Base-by-base conservation (phyloP, 306 rosid species). In the Phaseolus lunatus region DNA sequence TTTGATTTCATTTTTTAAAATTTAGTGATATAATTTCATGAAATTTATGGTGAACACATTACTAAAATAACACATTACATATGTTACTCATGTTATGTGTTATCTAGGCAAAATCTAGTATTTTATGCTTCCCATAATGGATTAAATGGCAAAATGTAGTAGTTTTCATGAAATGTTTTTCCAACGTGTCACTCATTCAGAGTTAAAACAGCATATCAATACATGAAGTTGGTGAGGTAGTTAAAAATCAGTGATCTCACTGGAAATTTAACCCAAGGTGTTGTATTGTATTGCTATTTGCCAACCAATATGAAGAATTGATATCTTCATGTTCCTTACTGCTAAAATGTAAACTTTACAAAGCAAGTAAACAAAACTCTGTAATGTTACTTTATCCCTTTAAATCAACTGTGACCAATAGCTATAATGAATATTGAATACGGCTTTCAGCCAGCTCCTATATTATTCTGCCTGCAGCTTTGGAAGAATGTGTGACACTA, bases 351-450 rank as follows among this genome's bases (percentile, higher is more conserved):
- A 72, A 84, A 73, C 80, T 57, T 66, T 59, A 53, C 70, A 76
- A 45, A 72, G 48, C 75, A 31, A 29, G 80, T 53, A 52, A 73
- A 79, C 88, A 85, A 86, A 89, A 79, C 47, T 81, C 33, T 50
- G 70, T 70, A 50, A 80, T 50, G 70, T 70, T 50, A 80, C 77
- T 72, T 79, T 58, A 54, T 53, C 78, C 64, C 83, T 57, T 67
- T 26, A 66, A 84, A 82, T 81, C 71, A 37, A 75, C 15, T 73
- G 33, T 79, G 70, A 61, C 48, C 80, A 72, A 41, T 56, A 66
- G 67, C 81, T 72, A 44, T 67, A 66, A 78, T 19, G 77, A 72
- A 67, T 71, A 61, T 43, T 43, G 48, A 43, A 43, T 39, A 39
- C 2, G 19, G 78, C 47, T 49, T 58, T 61, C 2, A 10, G 69